These are phyloP conservation scores for Claviceps pazoutovae DNA, from an alignment of 2,329 filamentous ascomycete species.

Conservation along the genomic window DNA sequence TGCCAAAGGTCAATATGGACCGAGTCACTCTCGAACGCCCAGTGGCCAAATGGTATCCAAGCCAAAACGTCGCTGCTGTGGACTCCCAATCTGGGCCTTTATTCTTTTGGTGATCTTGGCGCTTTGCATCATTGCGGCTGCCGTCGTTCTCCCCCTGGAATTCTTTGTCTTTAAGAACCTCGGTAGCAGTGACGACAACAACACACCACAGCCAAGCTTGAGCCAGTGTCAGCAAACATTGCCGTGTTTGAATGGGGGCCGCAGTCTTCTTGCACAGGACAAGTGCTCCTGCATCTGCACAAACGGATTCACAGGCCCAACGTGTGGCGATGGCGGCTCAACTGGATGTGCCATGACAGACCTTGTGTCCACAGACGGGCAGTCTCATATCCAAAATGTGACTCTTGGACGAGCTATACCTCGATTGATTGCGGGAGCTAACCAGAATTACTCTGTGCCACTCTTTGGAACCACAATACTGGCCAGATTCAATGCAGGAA, in stretches of 20 bases:
- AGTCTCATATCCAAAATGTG: constrained; percentile 41
- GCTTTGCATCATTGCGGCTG: constrained; percentile 61
- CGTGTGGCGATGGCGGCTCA: constrained; percentile 33
- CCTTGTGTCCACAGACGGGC: constrained; percentile 25
- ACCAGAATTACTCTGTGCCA: constrained; percentile 59
- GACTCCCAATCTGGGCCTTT: constrained; percentile 69
- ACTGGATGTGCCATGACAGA: constrained; percentile 40
- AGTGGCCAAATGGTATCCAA: constrained; percentile 11
- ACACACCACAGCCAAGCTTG: constrained; percentile 20
- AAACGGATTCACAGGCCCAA: constrained; percentile 62
- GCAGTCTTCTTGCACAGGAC: constrained; percentile 52
- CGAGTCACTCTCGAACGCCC: constrained; percentile 4
- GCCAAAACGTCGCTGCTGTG: constrained; percentile 55
- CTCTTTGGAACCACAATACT: constrained; percentile 58
- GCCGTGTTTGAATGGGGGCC: constrained; percentile 67
- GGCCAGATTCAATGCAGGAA: constrained; percentile 59
- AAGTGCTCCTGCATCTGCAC: constrained; percentile 78
- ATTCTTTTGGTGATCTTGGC: constrained; percentile 50
- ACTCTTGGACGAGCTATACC: constrained; percentile 73
- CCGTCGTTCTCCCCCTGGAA: constrained; percentile 63
- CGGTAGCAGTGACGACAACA: constrained; percentile 17
- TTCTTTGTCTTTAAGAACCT: constrained; percentile 46
- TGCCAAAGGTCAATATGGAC: constrained; percentile 15
- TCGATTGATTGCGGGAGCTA: constrained; percentile 51
- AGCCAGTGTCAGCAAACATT: constrained; percentile 45